A percentile compares a stretch with the other conserved stretches of the same genome.
phyloP scores from a whole-genome alignment of 106 monocot species.

The Iris macrosiphon region DNA sequence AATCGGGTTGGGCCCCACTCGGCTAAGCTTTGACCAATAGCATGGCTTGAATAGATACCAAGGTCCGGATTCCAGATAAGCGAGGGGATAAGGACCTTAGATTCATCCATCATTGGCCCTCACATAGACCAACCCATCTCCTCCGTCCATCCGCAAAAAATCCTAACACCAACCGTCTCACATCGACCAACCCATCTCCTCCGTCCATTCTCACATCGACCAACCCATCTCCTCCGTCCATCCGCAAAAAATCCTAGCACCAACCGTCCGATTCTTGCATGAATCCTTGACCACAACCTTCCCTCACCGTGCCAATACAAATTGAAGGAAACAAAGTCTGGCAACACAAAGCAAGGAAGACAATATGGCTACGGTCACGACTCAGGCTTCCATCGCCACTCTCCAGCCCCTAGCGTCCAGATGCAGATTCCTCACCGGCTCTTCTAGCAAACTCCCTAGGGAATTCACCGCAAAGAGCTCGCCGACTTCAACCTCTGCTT shows the following conservation, averaged over 20 bases:
- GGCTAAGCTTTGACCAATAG: too few species aligned
- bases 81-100: neutral
- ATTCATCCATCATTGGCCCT: slow-evolving; percentile 7
- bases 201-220: slow-evolving; percentile 1
- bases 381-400: slow-evolving; percentile 68
- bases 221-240: neutral
- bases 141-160: slow-evolving; percentile 2
- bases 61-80: too few species aligned
- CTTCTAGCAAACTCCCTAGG: slow-evolving; percentile 37
- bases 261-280: slow-evolving; percentile 2
- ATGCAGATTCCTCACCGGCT: slow-evolving; percentile 52
- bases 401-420: slow-evolving; percentile 46
- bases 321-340: neutral
- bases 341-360: neutral
- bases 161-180: slow-evolving; percentile 5
- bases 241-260: neutral
- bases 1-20: too few species aligned
- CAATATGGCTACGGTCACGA: slow-evolving; percentile 55
- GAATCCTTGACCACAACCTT: slow-evolving; percentile 21
- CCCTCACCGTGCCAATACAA: slow-evolving; percentile 24
- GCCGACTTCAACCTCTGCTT: neutral
- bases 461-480: slow-evolving; percentile 14
- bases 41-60: too few species aligned
- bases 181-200: neutral
- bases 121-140: neutral